Percentiles rank a stretch among this genome's conserved stretches.
These are phyloP conservation scores for Microbotryum scabiosae DNA, from an alignment of 1,284 basidiomycete genomes.

Conservation along the genomic window DNA sequence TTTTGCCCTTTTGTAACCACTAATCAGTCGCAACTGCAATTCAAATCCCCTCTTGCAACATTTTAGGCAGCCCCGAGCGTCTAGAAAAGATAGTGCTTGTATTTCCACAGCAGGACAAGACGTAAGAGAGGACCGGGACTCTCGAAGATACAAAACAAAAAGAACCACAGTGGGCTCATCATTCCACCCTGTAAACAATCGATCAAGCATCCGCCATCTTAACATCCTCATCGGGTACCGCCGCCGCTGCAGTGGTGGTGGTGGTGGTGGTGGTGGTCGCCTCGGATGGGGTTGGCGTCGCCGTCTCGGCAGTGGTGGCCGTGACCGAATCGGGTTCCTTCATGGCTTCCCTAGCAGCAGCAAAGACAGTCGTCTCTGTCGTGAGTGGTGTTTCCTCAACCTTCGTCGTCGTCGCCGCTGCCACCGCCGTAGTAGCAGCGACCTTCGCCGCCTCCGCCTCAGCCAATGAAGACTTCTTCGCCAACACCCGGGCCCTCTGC, in stretches of 20 bases:
- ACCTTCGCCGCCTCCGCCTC: not conserved
- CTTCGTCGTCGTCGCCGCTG: not conserved
- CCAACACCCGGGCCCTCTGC: slow-evolving; percentile 1
- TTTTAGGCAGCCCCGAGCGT: no score
- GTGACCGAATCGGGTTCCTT: not conserved
- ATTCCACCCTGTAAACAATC: not conserved
- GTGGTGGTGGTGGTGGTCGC: no score
- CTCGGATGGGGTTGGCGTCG: not conserved
- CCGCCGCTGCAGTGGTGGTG: no score
- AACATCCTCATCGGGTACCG: not conserved
- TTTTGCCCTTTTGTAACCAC: no score
- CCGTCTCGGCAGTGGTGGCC: not conserved
- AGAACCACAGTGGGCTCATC: no score
- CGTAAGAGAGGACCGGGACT: no score
- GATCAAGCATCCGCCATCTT: not conserved
- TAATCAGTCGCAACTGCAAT: no score
- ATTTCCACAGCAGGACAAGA: no score
- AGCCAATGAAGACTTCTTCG: not conserved
- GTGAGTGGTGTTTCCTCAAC: not conserved
- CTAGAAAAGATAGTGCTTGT: no score
- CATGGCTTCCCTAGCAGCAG: not conserved
- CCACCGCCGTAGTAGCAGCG: not conserved
- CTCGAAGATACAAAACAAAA: no score
- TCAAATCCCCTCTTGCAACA: no score
- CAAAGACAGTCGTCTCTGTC: not conserved